phyloP scores from a whole-genome alignment of 768 basidiomycete genomes.

The Mycena venus region DNA sequence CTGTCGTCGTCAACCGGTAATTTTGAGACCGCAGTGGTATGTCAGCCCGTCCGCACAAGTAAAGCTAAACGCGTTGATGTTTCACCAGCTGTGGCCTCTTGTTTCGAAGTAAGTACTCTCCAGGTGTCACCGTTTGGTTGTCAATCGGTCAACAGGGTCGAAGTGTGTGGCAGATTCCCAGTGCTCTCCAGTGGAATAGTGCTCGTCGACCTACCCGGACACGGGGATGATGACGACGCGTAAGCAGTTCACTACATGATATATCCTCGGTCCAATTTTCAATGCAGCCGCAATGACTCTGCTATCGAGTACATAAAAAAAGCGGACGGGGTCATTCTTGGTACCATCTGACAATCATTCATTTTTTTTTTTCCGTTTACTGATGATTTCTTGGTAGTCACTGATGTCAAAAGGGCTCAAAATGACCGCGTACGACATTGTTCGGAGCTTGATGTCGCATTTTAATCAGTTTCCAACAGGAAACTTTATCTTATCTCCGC shows the following conservation, averaged over 20 bases:
- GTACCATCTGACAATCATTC: neutral
- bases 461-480: neutral
- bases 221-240: constrained; percentile 21
- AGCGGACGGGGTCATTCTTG: constrained; percentile 4
- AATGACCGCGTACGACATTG: constrained; percentile 9
- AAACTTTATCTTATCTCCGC: neutral
- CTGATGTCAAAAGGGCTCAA: constrained; percentile 4
- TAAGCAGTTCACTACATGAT: neutral
- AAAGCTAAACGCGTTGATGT: neutral
- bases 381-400: neutral
- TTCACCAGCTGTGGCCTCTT: constrained; percentile 18
- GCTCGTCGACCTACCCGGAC: constrained; percentile 18
- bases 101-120: neutral
- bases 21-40: neutral
- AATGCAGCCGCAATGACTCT: neutral
- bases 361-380: no score
- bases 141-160: neutral
- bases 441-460: neutral
- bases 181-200: constrained; percentile 7
- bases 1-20: neutral
- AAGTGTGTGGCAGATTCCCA: constrained; percentile 5
- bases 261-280: neutral
- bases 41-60: neutral
- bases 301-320: neutral
- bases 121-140: neutral